Base-by-base conservation (phyloP, 2,329 filamentous ascomycete genomes). In the Pseudogymnoascus verrucosus region DNA sequence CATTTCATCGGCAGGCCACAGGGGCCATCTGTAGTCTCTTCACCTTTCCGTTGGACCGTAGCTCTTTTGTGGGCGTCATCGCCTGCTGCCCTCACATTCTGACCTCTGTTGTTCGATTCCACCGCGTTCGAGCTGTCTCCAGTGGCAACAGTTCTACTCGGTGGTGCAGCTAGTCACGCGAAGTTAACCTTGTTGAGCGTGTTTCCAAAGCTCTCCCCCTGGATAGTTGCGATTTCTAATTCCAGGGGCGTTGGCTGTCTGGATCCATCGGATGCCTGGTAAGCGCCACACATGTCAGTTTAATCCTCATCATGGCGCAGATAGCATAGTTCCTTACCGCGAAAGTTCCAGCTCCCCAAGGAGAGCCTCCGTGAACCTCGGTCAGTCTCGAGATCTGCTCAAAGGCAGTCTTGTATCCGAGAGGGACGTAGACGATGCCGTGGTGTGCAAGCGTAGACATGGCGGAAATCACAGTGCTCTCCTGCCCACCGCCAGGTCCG, bases 291-390 rank as follows among this genome's bases (percentile, higher is more conserved):
- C 42, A n/a, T n/a, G 42, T 47, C 42, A 47, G 42, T 47, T 47
- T 47, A 14, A 51, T 28, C 14, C 44, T 28, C 23, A 51, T 26
- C 11, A 47, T 26, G 42, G 42, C 42, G 21, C 42, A n/a, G 42
- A 47, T 47, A 47, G 42, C 12, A 47, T 47, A 47, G 42, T 26
- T 47, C 21, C 42, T 74, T 79, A 82, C 86, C 67, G 93, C 82
- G 71, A 96, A 96, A 68, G 93, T 96, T 74, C 95, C 95, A 37
- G 93, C 93, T 72, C 93, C 95, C 95, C 95, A 99, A 42, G 95
- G 83, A 66, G 83, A 86, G 67, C 95, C 95, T 72, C 95, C 95
- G 75, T 90, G 90, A 67, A 95, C 82, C 81, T 97, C 92, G 34
- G 74, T 74, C 37, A 96, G 76, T 78, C 93, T 88, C 68, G 87